A percentile compares a stretch with the other conserved stretches of the same genome.
phyloP scores from a whole-genome alignment of 1,139 yeast species.

The Ogataea hybrid region DNA sequence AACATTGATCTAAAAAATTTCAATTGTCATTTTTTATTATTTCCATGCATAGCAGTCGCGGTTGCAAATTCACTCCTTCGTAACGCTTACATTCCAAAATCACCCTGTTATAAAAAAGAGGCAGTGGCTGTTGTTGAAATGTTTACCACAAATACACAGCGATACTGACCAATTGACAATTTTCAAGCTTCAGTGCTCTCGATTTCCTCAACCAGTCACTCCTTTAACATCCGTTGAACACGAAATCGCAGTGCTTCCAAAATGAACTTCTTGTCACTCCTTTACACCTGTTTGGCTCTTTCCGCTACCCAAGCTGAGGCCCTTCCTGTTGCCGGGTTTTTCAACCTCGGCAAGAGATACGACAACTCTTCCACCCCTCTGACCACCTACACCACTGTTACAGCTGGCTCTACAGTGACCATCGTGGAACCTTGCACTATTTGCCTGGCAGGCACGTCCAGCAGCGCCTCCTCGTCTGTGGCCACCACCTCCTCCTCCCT shows the following conservation, averaged over 20 bases:
- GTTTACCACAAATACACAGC: conserved; percentile 18
- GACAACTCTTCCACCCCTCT: conserved; percentile 21
- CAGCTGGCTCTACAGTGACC: conserved; percentile 15
- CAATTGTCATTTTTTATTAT: conserved; percentile 5
- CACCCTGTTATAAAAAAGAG: conserved; percentile 6
- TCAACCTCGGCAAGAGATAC: conserved; percentile 23
- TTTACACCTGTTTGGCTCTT: conserved; percentile 12
- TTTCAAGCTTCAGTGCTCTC: conserved; percentile 4
- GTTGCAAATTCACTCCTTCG: conserved; percentile 6
- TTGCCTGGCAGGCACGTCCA: background rate
- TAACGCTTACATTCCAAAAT: conserved; percentile 7
- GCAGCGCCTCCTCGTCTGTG: too few species aligned
- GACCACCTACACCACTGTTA: conserved; percentile 17
- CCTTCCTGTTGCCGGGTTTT: conserved; percentile 21
- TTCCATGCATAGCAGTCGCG: conserved; percentile 6
- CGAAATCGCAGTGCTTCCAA: conserved; percentile 8
- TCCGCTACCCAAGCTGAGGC: conserved; percentile 17
- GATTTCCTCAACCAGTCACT: conserved; percentile 26
- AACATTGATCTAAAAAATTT: conserved; percentile 2
- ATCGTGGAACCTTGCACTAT: conserved; percentile 14
- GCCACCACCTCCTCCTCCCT: background rate
- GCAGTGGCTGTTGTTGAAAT: conserved; percentile 4
- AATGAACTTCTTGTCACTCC: conserved; percentile 15
- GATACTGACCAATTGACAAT: conserved; percentile 1
- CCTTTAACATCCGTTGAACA: conserved; percentile 25